Evolutionary conservation across 2,329 filamentous ascomycete species (phyloP).

Genomic region (Neurospora sp.): DNA sequence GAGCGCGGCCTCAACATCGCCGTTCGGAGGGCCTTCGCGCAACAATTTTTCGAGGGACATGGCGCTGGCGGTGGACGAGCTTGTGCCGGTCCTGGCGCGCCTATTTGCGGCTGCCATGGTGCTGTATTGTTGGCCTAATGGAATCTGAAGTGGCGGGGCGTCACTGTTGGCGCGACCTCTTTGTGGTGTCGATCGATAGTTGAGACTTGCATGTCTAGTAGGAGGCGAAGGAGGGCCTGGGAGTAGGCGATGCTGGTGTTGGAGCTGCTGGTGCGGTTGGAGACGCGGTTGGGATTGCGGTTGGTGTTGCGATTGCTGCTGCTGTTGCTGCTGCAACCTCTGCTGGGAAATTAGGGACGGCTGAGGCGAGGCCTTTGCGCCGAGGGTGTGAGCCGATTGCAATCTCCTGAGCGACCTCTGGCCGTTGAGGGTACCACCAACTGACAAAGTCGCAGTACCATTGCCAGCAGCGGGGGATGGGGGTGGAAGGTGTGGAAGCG

Average conservation of each 20-base stretch:
- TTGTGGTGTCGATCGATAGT: conserved; percentile 33
- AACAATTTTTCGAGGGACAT: conserved; percentile 65
- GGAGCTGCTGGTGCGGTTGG: conserved; percentile 25
- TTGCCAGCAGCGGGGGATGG: background rate
- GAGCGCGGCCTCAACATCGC: conserved; percentile 55
- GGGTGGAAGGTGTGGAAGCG: background rate
- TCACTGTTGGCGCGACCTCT: conserved; percentile 66
- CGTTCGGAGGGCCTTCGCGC: conserved; percentile 67
- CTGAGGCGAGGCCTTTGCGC: conserved; percentile 39
- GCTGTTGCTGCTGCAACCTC: conserved; percentile 30
- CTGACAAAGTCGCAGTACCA: background rate
- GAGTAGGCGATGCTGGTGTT: conserved; percentile 18
- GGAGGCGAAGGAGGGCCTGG: conserved; percentile 24
- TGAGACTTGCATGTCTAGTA: conserved; percentile 25
- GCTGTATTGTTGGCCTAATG: conserved; percentile 13
- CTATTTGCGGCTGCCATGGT: conserved; percentile 19
- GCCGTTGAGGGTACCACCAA: conserved; percentile 33
- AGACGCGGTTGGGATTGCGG: conserved; percentile 24
- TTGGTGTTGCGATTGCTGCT: conserved; percentile 38
- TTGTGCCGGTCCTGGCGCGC: conserved; percentile 30
- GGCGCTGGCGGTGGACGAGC: conserved; percentile 40
- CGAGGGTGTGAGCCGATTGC: conserved; percentile 64
- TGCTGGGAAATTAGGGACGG: conserved; percentile 55
- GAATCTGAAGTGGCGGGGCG: conserved; percentile 30
- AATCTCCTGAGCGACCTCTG: conserved; percentile 61